These are phyloP conservation scores for Senna siamea DNA, from an alignment of 306 rosid species.

Conservation along the genomic window DNA sequence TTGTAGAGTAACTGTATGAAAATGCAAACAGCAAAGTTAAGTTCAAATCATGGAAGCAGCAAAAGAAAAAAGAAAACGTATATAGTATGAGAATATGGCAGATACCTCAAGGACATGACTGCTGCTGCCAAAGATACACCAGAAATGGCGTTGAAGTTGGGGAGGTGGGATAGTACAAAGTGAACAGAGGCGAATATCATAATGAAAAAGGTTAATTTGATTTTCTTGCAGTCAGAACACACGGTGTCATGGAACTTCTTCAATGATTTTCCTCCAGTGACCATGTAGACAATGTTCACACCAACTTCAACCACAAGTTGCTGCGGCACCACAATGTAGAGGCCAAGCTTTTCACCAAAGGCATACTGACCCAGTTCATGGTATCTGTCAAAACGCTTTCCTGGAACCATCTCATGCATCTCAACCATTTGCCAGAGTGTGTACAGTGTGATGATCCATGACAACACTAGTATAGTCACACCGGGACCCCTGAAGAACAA, in stretches of 20 bases:
- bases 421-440: conserved; percentile 88
- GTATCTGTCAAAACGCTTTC: conserved; percentile 77
- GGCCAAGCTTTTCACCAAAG: conserved; percentile 81
- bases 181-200: conserved; percentile 83
- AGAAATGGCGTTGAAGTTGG: conserved; percentile 71
- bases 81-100: too few species aligned
- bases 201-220: conserved; percentile 69
- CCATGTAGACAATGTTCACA: conserved; percentile 75
- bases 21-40: not conserved
- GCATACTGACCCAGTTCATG: conserved; percentile 87
- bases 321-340: conserved; percentile 86
- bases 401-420: conserved; percentile 92
- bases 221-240: conserved; percentile 47
- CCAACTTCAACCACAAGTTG: conserved; percentile 70
- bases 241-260: conserved; percentile 61
- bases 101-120: conserved; percentile 79
- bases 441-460: conserved; percentile 75
- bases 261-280: conserved; percentile 74
- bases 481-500: conserved; percentile 75
- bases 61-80: too few species aligned
- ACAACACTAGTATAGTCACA: conserved; percentile 53
- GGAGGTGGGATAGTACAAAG: conserved; percentile 84
- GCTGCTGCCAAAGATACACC: conserved; percentile 83
- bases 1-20: conserved; percentile 79
- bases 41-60: too few species aligned